Evolutionary conservation across 2,329 filamentous ascomycete species (phyloP).

Genomic region (Cercospora beticola): DNA sequence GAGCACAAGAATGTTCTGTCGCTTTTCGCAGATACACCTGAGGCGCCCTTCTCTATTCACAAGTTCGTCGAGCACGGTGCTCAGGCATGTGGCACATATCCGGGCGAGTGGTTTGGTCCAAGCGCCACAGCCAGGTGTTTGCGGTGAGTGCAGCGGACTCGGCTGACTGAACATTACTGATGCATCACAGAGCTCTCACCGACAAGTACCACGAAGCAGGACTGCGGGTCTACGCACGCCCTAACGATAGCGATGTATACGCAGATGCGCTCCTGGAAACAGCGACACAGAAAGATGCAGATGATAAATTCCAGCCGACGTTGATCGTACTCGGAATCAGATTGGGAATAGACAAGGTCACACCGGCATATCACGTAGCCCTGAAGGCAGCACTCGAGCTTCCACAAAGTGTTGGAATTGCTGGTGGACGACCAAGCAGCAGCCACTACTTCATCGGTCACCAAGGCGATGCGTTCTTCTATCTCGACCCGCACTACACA

Average conservation of each 20-base stretch:
- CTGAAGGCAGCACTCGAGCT: slow-evolving; percentile 81
- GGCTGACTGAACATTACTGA: slow-evolving; percentile 10
- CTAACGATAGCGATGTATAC: slow-evolving; percentile 88
- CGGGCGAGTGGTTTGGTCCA: slow-evolving; percentile 98
- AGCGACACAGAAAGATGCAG: slow-evolving; percentile 60
- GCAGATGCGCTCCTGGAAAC: slow-evolving; percentile 81
- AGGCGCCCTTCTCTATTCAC: slow-evolving; percentile 90
- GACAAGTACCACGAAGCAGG: slow-evolving; percentile 61
- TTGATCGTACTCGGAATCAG: slow-evolving; percentile 85
- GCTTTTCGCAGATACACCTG: slow-evolving; percentile 82
- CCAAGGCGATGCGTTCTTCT: slow-evolving; percentile 81
- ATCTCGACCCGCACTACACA: slow-evolving; percentile 90
- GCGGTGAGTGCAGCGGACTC: slow-evolving; percentile 61
- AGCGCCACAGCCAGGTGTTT: slow-evolving; percentile 93
- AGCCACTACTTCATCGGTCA: slow-evolving; percentile 76
- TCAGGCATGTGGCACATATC: slow-evolving; percentile 84
- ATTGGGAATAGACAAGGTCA: slow-evolving; percentile 90
- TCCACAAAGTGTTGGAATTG: slow-evolving; percentile 91
- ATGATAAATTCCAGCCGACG: slow-evolving; percentile 72
- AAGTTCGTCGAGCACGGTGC: slow-evolving; percentile 89
- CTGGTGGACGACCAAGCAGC: slow-evolving; percentile 88
- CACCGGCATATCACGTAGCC: slow-evolving; percentile 92
- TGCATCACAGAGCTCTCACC: slow-evolving; percentile 65
- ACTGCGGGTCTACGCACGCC: slow-evolving; percentile 82
- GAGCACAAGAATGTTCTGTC: slow-evolving; percentile 69